Evolutionary conservation across 2,329 filamentous ascomycete species (phyloP).

Genomic region (Penicillium sp.): DNA sequence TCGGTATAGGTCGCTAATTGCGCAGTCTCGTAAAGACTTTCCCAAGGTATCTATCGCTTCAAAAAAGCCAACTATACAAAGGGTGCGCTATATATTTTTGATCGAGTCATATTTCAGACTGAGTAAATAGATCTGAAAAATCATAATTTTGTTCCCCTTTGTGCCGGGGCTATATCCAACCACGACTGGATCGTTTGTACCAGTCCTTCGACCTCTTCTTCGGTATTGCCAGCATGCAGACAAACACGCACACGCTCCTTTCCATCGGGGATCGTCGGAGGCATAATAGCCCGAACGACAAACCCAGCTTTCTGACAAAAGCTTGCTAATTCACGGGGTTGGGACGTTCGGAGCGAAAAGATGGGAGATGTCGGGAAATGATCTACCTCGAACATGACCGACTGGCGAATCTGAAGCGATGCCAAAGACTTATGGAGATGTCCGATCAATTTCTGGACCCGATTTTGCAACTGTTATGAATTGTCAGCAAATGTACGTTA

Average conservation of each 20-base stretch:
- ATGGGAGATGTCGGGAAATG: conserved; percentile 61
- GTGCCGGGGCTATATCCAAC: conserved; percentile 26
- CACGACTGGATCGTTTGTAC: conserved; percentile 52
- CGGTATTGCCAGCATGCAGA: conserved; percentile 66
- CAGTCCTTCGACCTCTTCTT: conserved; percentile 57
- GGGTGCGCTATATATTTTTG: not conserved
- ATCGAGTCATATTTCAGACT: not conserved
- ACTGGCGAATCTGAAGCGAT: conserved; percentile 31
- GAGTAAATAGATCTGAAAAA: not conserved
- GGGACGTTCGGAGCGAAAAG: conserved; percentile 60
- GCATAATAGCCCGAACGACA: conserved; percentile 65
- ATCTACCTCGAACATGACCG: conserved; percentile 39
- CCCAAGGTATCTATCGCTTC: too few relatives aligned
- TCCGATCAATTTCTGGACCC: conserved; percentile 50
- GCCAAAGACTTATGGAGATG: conserved; percentile 49
- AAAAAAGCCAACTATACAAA: not conserved
- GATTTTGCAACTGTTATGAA: conserved; percentile 37
- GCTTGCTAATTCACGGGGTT: conserved; percentile 59
- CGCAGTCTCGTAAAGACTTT: too few relatives aligned
- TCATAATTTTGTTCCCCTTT: not conserved
- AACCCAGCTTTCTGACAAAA: conserved; percentile 61
- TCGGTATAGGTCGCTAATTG: too few relatives aligned
- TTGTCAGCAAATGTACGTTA: not conserved
- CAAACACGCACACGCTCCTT: conserved; percentile 66
- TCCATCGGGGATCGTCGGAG: conserved; percentile 66